Evolutionary conservation across 805 yeast genomes (phyloP), one percentile per base, ranked within the genome.

Genomic region (Ogataea philodendri): DNA sequence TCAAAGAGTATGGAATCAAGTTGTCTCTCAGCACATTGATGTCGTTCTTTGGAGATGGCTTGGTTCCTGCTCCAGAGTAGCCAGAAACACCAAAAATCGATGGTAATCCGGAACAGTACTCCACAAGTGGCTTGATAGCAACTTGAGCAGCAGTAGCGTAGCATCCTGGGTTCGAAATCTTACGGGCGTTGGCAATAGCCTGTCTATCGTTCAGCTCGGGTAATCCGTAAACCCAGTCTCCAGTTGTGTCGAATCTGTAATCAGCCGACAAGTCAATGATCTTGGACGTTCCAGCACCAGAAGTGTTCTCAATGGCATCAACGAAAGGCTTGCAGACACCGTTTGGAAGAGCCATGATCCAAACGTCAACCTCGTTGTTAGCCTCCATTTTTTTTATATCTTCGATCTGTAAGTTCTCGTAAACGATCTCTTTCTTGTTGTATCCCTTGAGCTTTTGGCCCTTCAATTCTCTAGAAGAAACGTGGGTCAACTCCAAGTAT

Each of bases 271-370:
- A 69, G 58, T 93, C 99, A 44, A 93, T 72, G 40, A 93, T 87
- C 55, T 88, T 93, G 11, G 84, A 81, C 29, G 77, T 70, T 29
- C 89, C 83, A 26, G 60, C 53, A 7, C 51, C 51, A 31, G 54
- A 51, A 18, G 80, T 84, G 14, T 78, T 69, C 48, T 80, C 85
- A 50, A 84, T 84, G 16, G 90, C 87, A 13, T 80, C 80, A 24
- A 84, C 93, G 59, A 84, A 84, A 37, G 88, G 93, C 57, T 80
- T 79, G 57, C 97, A 93, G 23, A 93, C 96, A 31, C 96, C 97
- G 60, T 93, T 93, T 46, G 99, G 99, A 54, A 93, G 73, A 2
- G 98, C 98, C 98, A 94, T 93, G 17, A 94, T 95, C 98, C 99
- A 93, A 34, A 89, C 82, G 55, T 93, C 98, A 40, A 93, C 85